Evolutionary conservation across 768 basidiomycete genomes (phyloP).

Genomic region (Lactarius hatsudake): DNA sequence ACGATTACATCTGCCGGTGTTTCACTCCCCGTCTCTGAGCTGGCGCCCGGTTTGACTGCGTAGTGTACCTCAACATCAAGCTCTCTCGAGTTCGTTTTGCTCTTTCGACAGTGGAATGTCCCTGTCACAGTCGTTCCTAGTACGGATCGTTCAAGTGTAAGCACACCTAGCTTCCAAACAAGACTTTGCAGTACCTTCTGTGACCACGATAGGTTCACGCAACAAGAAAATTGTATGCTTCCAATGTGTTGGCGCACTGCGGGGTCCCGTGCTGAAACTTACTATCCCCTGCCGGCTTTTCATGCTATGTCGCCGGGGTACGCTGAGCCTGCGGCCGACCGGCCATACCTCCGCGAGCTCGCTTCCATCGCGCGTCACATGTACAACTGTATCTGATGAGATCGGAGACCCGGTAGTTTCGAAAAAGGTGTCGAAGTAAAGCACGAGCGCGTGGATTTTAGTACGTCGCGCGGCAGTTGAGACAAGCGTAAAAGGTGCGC

Average conservation of each 20-base stretch:
- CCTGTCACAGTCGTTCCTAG: conserved; percentile 74
- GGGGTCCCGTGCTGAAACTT: conserved; percentile 90
- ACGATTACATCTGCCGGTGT: conserved; percentile 50
- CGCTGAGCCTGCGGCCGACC: conserved; percentile 61
- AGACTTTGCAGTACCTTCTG: conserved; percentile 56
- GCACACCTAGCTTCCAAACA: background rate
- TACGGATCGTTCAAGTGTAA: background rate
- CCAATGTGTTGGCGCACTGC: conserved; percentile 91
- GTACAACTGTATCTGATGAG: conserved; percentile 50
- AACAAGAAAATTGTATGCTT: conserved; percentile 92
- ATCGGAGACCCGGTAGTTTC: conserved; percentile 54
- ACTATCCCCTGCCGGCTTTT: conserved; percentile 47
- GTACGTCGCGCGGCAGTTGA: conserved; percentile 57
- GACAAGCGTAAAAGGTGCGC: conserved; percentile 71
- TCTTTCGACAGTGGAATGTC: conserved; percentile 82
- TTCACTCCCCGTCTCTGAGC: conserved; percentile 20
- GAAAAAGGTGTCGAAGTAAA: conserved; percentile 97
- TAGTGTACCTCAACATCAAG: conserved; percentile 91
- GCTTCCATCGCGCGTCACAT: conserved; percentile 56
- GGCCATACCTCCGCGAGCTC: conserved; percentile 78
- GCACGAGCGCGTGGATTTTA: conserved; percentile 74
- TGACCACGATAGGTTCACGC: conserved; percentile 69
- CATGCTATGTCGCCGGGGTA: conserved; percentile 51
- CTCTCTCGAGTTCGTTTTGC: conserved; percentile 76
- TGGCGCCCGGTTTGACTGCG: conserved; percentile 43